Evolutionary conservation across 208 protist genomes (phyloP), one percentile per base, ranked within the genome.

Genomic region (Jaenimonas drosophilae): DNA sequence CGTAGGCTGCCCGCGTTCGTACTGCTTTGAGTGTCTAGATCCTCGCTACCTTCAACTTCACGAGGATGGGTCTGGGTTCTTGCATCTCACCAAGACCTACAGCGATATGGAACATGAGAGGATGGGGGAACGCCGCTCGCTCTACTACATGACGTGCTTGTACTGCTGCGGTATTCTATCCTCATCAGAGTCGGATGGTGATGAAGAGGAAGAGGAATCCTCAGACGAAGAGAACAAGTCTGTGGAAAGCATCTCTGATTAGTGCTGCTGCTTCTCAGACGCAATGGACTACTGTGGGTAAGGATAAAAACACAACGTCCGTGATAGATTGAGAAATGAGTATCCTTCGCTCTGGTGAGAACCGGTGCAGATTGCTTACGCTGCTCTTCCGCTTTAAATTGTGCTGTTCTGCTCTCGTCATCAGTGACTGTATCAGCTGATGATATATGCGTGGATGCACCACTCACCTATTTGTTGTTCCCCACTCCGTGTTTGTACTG

Each of bases 11-110:
- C 74, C 81, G 4, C 52, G 69, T 3, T 63, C 85, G 4, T 87
- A 79, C 62, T 94, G 85, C 67, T 88, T 90, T 54, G 85, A 90
- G 59, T 94, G 85, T 50, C 60, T 94, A 0, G 74, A 88, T 38
- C 54, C 74, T 23, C 65, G 71, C 6, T 90, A 90, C 51, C 59
- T 91, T 28, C 76, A 68, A 23, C 74, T 94, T 39, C 70, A 79
- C 46, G 68, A 71, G 4, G 55, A 33, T 5, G 69, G 78, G 23
- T 46, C 55, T 2, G 37, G 56, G 28, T 69, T 94, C 45, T 52
- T 77, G 25, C 69, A 88, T 59, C 73, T 94, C 28, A 48, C 58
- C 12, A 28, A 50, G n/a, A 65, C 50, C 19, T 94, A 94, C 63
- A 38, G 49, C 0, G 81, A 50, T 1, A 94, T 94, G 85, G 73